Conservation (phyloP, 2,329 filamentous ascomycete species). For the Microdochium paspali region DNA sequence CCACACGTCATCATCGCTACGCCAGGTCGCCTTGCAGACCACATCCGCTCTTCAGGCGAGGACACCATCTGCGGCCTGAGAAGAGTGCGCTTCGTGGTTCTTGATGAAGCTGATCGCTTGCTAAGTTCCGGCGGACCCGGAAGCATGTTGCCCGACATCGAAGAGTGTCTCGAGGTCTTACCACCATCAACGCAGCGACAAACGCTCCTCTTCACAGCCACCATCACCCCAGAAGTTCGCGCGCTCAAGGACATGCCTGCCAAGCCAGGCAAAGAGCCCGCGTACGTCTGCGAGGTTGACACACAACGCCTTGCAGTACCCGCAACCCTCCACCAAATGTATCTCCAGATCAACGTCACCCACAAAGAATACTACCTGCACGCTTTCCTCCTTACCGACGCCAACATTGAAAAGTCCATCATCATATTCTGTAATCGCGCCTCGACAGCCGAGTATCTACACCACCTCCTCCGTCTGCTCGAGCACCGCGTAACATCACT, state of each 20-base stretch:
- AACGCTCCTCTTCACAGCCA: conserved; percentile 92
- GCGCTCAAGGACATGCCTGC: conserved; percentile 72
- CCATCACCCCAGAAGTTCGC: conserved; percentile 84
- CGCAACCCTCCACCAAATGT: conserved; percentile 70
- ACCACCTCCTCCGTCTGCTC: conserved; percentile 77
- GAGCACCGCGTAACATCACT: conserved; percentile 85
- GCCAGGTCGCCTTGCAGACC: conserved; percentile 84
- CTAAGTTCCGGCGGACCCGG: conserved; percentile 64
- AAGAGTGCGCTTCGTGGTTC: conserved; percentile 74
- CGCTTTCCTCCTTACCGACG: conserved; percentile 70
- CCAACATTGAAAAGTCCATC: conserved; percentile 64
- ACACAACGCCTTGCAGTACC: conserved; percentile 69
- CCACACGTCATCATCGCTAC: conserved; percentile 94
- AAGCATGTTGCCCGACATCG: conserved; percentile 90
- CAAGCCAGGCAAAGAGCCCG: conserved; percentile 58
- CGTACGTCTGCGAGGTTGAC: conserved; percentile 86
- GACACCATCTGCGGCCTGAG: conserved; percentile 79
- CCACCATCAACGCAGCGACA: conserved; percentile 74
- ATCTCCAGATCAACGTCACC: conserved; percentile 80
- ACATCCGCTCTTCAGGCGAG: conserved; percentile 82
- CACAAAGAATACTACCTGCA: conserved; percentile 95
- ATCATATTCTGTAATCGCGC: conserved; percentile 96
- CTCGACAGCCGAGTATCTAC: conserved; percentile 76
- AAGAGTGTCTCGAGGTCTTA: conserved; percentile 74
- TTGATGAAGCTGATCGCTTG: conserved; percentile 91